Percentiles rank a stretch among this genome's conserved stretches.
These are phyloP conservation scores for Gamsiella multidivaricata DNA, from an alignment of 192 early-diverging fungal species.

Conservation along the genomic window DNA sequence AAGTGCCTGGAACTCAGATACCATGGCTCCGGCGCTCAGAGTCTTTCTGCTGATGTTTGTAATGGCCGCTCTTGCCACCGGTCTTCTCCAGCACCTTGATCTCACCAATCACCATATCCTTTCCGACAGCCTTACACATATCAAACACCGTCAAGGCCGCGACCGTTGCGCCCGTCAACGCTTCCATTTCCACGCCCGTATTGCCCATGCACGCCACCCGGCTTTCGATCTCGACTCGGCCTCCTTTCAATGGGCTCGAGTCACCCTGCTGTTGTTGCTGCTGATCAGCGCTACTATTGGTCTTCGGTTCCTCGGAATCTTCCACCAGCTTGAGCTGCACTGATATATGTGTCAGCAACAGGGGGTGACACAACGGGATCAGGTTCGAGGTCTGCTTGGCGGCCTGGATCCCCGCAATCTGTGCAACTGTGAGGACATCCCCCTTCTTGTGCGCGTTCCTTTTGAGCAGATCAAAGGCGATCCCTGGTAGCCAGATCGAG, in stretches of 20 bases:
- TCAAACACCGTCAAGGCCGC: conserved; percentile 92
- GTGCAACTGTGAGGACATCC: conserved; percentile 88
- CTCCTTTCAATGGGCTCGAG: conserved; percentile 8
- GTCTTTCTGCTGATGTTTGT: conserved; percentile 37
- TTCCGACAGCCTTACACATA: conserved; percentile 95
- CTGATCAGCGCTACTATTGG: no score
- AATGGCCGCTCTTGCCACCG: conserved; percentile 85
- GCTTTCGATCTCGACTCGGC: conserved; percentile 74
- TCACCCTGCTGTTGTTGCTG: background rate
- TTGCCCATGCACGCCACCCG: conserved; percentile 79
- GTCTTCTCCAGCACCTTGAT: conserved; percentile 82
- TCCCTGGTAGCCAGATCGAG: conserved; percentile 71
- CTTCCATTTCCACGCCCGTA: conserved; percentile 95
- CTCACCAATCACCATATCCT: conserved; percentile 81
- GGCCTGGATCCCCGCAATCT: conserved; percentile 90
- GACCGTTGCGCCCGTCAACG: conserved; percentile 80
- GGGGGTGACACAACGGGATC: conserved; percentile 91
- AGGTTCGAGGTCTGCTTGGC: conserved; percentile 86
- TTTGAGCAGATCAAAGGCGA: conserved; percentile 74
- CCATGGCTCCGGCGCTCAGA: background rate
- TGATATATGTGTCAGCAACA: conserved; percentile 74
- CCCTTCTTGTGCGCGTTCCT: conserved; percentile 84
- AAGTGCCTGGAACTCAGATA: background rate
- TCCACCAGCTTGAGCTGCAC: conserved; percentile 72
- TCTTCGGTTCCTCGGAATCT: no score